Conservation (phyloP, 2,329 filamentous ascomycete species). For the Cladophialophora psammophila region DNA sequence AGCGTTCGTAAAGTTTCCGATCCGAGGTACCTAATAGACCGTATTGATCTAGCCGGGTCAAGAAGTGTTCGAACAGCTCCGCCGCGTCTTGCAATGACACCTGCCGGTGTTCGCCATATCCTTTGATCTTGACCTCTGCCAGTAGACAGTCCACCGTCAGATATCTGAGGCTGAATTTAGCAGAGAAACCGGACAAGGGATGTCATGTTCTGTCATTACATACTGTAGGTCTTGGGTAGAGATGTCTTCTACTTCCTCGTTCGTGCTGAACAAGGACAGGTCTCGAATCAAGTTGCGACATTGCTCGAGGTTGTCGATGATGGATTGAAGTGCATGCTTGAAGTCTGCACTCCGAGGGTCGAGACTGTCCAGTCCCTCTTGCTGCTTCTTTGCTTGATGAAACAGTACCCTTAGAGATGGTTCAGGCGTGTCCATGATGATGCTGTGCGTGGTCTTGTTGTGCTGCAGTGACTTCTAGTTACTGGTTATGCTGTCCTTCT, state of each 20-base stretch:
- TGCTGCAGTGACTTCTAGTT: neutral
- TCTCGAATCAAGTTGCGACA: conserved; percentile 73
- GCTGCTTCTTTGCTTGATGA: conserved; percentile 33
- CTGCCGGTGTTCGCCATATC: conserved; percentile 69
- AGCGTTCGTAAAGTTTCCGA: conserved; percentile 73
- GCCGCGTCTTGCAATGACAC: conserved; percentile 69
- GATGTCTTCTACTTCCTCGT: conserved; percentile 88
- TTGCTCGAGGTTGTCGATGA: conserved; percentile 56
- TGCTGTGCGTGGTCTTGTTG: neutral
- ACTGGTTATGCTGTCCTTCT: neutral
- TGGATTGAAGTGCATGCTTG: conserved; percentile 34
- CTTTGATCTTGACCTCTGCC: conserved; percentile 77
- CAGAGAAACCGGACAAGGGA: neutral
- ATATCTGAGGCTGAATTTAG: conserved; percentile 59
- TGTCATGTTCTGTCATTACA: conserved; percentile 22
- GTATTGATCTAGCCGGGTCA: conserved; percentile 80
- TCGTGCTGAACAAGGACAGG: conserved; percentile 85
- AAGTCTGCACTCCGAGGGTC: conserved; percentile 36
- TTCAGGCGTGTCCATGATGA: conserved; percentile 29
- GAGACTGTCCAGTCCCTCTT: conserved; percentile 35
- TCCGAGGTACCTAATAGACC: conserved; percentile 71
- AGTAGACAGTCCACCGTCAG: conserved; percentile 78
- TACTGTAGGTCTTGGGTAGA: conserved; percentile 83
- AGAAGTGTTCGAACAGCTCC: conserved; percentile 76
- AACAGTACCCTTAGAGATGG: conserved; percentile 36